phyloP scores from a whole-genome alignment of 225 moss, liverwort and hornwort genomes.

The Takakia lepidozioides region DNA sequence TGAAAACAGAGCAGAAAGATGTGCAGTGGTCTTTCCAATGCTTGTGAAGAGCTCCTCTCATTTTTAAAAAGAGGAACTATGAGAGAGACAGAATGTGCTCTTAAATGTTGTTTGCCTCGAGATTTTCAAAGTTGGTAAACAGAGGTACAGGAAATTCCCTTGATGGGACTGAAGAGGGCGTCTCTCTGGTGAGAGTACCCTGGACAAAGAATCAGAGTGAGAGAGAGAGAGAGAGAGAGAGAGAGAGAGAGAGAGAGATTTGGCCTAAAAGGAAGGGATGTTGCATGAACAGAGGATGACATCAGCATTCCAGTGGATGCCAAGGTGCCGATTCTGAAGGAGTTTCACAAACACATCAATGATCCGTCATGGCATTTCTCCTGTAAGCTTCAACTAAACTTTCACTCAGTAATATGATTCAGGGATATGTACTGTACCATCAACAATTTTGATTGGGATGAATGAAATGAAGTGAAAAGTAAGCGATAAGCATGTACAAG shows the following conservation, averaged over 20 bases:
- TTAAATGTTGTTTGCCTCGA: background rate
- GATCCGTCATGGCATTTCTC: slow-evolving; percentile 76
- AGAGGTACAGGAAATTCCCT: no score
- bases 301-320: slow-evolving; percentile 75
- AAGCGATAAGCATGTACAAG: no score
- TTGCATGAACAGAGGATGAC: slow-evolving; percentile 68
- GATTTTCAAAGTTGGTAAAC: no score
- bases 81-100: background rate
- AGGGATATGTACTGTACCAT: no score
- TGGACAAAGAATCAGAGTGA: no score
- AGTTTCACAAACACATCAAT: slow-evolving; percentile 64
- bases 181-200: no score
- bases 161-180: no score
- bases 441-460: no score
- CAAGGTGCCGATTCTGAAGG: slow-evolving; percentile 85
- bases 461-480: no score
- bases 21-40: background rate
- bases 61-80: background rate
- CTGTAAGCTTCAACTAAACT: slow-evolving; percentile 76
- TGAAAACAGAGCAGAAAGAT: background rate
- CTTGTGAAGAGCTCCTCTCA: background rate
- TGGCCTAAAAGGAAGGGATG: background rate
- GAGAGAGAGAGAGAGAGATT: no score
- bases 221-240: background rate
- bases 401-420: no score